Conservation (phyloP, 208 protist genomes). For the Leishmania mexicana region DNA sequence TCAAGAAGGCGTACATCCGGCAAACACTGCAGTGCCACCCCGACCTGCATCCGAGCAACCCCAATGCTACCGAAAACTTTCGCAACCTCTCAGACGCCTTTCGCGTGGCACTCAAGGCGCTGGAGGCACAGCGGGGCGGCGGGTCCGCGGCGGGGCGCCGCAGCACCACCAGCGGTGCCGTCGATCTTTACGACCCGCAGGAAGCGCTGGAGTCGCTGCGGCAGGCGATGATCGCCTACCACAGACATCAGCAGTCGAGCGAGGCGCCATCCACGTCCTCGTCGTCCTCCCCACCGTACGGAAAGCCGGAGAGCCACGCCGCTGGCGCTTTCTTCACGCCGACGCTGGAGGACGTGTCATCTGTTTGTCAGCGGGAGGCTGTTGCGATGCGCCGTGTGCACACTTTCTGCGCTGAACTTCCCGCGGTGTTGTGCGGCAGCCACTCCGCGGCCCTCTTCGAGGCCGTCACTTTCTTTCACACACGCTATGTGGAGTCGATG, state of each 20-base stretch:
- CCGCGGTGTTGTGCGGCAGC: constrained; percentile 69
- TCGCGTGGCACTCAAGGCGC: constrained; percentile 62
- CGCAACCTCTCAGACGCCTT: constrained; percentile 75
- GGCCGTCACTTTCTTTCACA: constrained; percentile 81
- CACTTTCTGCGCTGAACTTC: constrained; percentile 71
- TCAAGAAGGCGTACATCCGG: constrained; percentile 85
- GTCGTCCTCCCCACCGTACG: background rate
- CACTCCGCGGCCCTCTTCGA: constrained; percentile 75
- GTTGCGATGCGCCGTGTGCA: constrained; percentile 65
- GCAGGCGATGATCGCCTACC: constrained; percentile 61
- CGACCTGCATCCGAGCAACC: constrained; percentile 75
- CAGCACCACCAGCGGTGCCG: background rate
- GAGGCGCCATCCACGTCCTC: background rate
- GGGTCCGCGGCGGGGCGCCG: background rate
- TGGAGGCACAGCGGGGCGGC: constrained; percentile 40
- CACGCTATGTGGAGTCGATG: constrained; percentile 68
- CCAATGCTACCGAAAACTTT: constrained; percentile 76
- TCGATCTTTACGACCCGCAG: constrained; percentile 49
- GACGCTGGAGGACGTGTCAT: constrained; percentile 77
- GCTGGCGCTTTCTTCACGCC: constrained; percentile 41
- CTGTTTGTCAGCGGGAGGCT: constrained; percentile 69
- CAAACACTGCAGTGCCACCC: constrained; percentile 82
- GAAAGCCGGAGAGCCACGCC: background rate
- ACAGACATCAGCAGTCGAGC: constrained; percentile 23
- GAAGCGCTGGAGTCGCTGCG: constrained; percentile 58